Base-by-base conservation (phyloP, 495 filamentous ascomycete genomes). In the Bryoglossum gracile region DNA sequence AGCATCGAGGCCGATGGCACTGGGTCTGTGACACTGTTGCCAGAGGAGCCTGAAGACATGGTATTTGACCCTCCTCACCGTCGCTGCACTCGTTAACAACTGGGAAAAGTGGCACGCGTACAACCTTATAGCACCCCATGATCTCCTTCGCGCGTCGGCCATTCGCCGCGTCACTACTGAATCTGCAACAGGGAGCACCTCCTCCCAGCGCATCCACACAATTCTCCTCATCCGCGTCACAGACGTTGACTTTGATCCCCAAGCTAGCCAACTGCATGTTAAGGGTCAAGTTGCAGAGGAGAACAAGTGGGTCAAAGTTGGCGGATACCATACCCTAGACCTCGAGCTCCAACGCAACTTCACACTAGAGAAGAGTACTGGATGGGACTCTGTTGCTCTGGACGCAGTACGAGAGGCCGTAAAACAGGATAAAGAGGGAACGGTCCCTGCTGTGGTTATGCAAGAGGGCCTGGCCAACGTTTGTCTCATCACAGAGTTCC, bases 11-110 rank as follows among this genome's bases (percentile, higher is more conserved):
- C 78, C 25, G 70, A 87, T 69, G 87, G 86, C 72, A 83, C 84
- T 3, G 87, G 86, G 9, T 80, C 70, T 46, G 79, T 95, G 54
- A 87, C 84, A 22, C 72, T 98, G 40, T 76, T 87, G 40, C 90
- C 92, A 2, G 82, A 88, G 61, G 92, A 95, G 58, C 87, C 89
- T 24, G 92, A 97, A 69, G 92, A 98, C 65, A 95, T 98, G 89
- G 87, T 90, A 44, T 46, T 46, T 43, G 47, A 37, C 25, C 40
- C 22, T 21, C 37, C 49, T 14, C 33, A 18, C 45, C 23, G 22
- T 24, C 34, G 8, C 25, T 24, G 17, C 16, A 3, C 11, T n/a
- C 28, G 35, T 39, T 41, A 21, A 50, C 47, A 37, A 34, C 16
- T 41, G 4, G n/a, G n/a, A 35, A 17, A 53, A 92, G 87, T 98